phyloP scores from a whole-genome alignment of 352 stramenopile species.

The Globisporangium lucens region DNA sequence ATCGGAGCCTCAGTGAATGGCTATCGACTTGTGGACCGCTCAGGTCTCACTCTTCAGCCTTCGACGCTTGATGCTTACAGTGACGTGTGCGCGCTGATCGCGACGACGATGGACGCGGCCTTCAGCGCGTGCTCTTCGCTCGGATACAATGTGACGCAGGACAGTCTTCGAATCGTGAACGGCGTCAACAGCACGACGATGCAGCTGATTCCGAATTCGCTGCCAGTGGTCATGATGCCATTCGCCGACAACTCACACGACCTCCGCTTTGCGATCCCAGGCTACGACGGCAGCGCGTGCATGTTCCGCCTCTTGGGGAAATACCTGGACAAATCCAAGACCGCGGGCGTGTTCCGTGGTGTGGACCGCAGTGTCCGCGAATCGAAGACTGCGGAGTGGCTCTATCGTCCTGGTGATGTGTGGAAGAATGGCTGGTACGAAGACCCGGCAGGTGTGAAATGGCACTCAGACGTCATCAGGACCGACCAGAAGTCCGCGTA shows the following conservation, averaged over 20 bases:
- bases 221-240: conserved; percentile 23
- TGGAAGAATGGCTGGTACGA: conserved; percentile 53
- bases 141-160: conserved; percentile 27
- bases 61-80: neutral
- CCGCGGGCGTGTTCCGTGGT: conserved; percentile 33
- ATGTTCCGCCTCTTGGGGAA: conserved; percentile 23
- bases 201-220: conserved; percentile 16
- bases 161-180: conserved; percentile 18
- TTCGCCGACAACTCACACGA: conserved; percentile 17
- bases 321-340: conserved; percentile 14
- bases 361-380: conserved; percentile 24
- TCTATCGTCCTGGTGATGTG: conserved; percentile 20
- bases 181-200: conserved; percentile 13
- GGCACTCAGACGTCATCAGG: conserved; percentile 40
- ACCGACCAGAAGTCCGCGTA: conserved; percentile 20
- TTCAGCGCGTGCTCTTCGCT: conserved; percentile 16
- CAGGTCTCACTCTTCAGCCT: neutral
- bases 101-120: conserved; percentile 20
- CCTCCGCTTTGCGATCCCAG: conserved; percentile 10
- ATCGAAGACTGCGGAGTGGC: conserved; percentile 37
- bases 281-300: conserved; percentile 23
- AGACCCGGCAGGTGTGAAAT: conserved; percentile 16
- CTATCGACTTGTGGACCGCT: conserved; percentile 25
- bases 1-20: conserved; percentile 19
- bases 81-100: conserved; percentile 16